These are phyloP conservation scores for Lolium multiflorum DNA, from an alignment of 176 grass and related monocot genomes.

Conservation along the genomic window DNA sequence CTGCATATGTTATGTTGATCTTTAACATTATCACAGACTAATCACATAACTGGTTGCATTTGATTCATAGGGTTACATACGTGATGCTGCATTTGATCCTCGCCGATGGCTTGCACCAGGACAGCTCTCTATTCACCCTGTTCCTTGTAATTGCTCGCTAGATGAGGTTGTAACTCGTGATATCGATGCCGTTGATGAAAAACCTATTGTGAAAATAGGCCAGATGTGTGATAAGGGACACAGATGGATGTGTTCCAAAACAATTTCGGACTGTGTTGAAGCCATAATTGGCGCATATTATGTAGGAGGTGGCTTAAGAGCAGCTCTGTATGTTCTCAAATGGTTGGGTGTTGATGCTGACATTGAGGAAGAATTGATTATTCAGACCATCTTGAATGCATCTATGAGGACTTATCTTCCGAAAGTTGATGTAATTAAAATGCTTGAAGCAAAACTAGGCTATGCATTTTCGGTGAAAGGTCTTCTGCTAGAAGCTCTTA, in stretches of 20 bases:
- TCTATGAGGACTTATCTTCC: slow-evolving; percentile 62
- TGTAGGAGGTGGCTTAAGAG: slow-evolving; percentile 73
- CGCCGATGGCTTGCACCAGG: slow-evolving; percentile 92
- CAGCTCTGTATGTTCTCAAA: slow-evolving; percentile 72
- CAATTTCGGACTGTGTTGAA: slow-evolving; percentile 91
- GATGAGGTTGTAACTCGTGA: slow-evolving; percentile 47
- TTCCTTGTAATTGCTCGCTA: slow-evolving; percentile 66
- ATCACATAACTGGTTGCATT: slow-evolving; percentile 28
- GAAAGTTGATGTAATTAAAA: slow-evolving; percentile 63
- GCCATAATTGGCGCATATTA: slow-evolving; percentile 94
- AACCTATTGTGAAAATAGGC: slow-evolving; percentile 64
- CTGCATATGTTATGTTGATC: slow-evolving; percentile 19
- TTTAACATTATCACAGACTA: slow-evolving; percentile 22
- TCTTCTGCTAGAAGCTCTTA: slow-evolving; percentile 82
- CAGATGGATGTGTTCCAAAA: slow-evolving; percentile 97
- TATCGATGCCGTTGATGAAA: slow-evolving; percentile 50
- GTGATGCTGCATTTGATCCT: slow-evolving; percentile 92
- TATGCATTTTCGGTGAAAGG: slow-evolving; percentile 70
- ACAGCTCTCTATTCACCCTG: slow-evolving; percentile 65
- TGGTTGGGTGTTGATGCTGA: slow-evolving; percentile 75
- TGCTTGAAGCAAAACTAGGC: slow-evolving; percentile 78
- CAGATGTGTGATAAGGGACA: slow-evolving; percentile 91
- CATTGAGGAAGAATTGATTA: slow-evolving; percentile 62
- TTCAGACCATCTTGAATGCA: slow-evolving; percentile 56
- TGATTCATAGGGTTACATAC: slow-evolving; percentile 73